Evolutionary conservation across 75 land plant genomes (phyloP), one percentile per base, ranked within the genome.

Genomic region (Cunninghamia lanceolata): DNA sequence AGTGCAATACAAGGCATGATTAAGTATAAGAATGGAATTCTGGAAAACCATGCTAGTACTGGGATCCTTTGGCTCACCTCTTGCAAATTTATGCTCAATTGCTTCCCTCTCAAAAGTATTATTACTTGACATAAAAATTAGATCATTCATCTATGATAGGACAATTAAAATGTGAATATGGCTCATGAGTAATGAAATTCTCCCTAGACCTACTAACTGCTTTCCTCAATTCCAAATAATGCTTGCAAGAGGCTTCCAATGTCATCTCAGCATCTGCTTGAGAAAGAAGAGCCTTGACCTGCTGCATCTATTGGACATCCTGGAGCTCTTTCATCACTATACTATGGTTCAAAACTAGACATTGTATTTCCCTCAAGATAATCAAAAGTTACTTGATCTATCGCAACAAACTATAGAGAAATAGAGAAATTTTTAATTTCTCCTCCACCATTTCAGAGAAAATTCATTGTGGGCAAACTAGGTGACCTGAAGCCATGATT

Each of bases 221-320:
- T 38, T 46, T n/a, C 30, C 50, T 59, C 43, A 47, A 34, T 54
- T 88, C 89, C 38, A 43, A 21, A 73, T 79, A 88, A 25, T 32
- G 46, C 50, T 86, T 81, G 35, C 59, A 53, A 15, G 84, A 53
- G 45, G 54, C 30, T 40, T 88, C 88, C 19, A 88, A 47, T 70
- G 81, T 59, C 88, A 86, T 86, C 16, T 88, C 82, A n/a, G 88
- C 82, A 78, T 88, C 89, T 38, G 89, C 89, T 39, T 86, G 87
- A 38, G 89, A 88, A 39, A 88, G 89, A n/a, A 88, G 89, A 42
- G 43, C 39, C 34, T 85, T 86, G 11, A 88, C 87, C 82, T 88
- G 89, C 82, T 85, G 88, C 89, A 88, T 88, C 66, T 86, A 88
- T 15, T 47, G 43, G 38, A 86, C 88, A 53, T 88, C 89, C 32